Evolutionary conservation across 2,329 filamentous ascomycete species (phyloP), one percentile per base, ranked within the genome.

Genomic region (Sporothrix globosa): DNA sequence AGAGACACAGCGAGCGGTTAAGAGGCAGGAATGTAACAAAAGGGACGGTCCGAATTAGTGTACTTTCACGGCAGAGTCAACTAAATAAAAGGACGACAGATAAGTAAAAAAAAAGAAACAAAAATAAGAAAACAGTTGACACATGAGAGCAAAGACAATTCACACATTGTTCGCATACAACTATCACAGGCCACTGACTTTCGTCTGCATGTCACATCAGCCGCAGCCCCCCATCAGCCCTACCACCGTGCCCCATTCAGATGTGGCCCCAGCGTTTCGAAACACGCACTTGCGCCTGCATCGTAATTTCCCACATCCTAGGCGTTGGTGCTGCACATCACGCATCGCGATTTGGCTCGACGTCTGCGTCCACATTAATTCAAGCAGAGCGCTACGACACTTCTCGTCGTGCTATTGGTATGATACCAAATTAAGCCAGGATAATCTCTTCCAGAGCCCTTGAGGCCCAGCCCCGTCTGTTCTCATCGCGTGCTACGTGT

Each of bases 171-270:
- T 17, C 14, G 1, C 41, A 44, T 3, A 44, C 11, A 4, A 44
- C 41, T 3, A 3, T 9, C 14, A 44, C 41, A 44, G 41, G 14
- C 41, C 56, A 44, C 56, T 41, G 56, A 41, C 34, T 44, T 44
- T 17, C 41, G 41, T 44, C 9, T 46, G 56, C 34, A 19, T 61
- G 56, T 34, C 56, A 44, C 58, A 44, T 63, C 58, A 63, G 58
- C 58, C 41, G 69, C 66, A 54, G 27, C 56, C 65, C 44, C 53
- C 66, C 66, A 68, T 71, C 69, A 71, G 69, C 69, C 69, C 65
- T 71, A 71, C 50, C 56, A 27, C 44, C 30, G 17, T 63, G 58
- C 58, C 21, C 58, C 44, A 17, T 39, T 44, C 56, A n/a, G 14
- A 44, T n/a, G 58, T 44, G 56, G 56, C 56, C 56, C 56, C 56